Evolutionary conservation across 371 early-diverging fungal genomes (phyloP), one percentile per base, ranked within the genome.

Genomic region (Umbelopsis sp.): DNA sequence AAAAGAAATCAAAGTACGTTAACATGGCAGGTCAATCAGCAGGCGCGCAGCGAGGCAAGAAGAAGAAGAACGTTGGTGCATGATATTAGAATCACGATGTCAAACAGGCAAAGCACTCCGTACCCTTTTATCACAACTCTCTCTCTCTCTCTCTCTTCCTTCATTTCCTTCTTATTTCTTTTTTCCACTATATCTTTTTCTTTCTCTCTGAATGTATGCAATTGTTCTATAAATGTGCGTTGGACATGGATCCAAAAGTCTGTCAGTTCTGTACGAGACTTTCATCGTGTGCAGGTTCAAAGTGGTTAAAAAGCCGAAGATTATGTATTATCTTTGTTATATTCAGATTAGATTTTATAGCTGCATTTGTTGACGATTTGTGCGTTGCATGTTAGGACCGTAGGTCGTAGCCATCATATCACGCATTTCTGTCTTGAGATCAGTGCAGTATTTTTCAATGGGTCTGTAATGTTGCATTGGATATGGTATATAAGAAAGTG

Each of bases 1-100:
- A 76, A 44, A 72, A 71, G 65, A 72, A 69, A 50, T 66, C 76
- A 32, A 76, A 76, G 63, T 66, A 72, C 37, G 71, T 68, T 3
- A 73, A 76, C 41, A 69, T 57, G 57, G 57, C 35, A 38, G 57
- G 57, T 35, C 57, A 57, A 35, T 29, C 57, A 57, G 35, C 29
- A 57, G 57, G 57, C 22, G 57, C 57, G 18, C 57, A 57, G 32
- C 57, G 57, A 35, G 57, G 57, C 57, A 57, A 57, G 14, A 57
- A 57, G 57, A 57, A 57, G 57, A 57, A 57, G 35, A 57, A 35
- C 9, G 29, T 57, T 6, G 57, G 57, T 35, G 57, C 57, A 35
- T 57, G 35, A 57, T 41, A 41, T 57, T 29, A 57, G 57, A 57
- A 35, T 35, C 57, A 51, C 35, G 12, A 57, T 29, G 35, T 57